Percentiles rank a stretch among this genome's conserved stretches.
These are phyloP conservation scores for Russula vinacea DNA, from an alignment of 768 basidiomycete genomes.

Conservation along the genomic window DNA sequence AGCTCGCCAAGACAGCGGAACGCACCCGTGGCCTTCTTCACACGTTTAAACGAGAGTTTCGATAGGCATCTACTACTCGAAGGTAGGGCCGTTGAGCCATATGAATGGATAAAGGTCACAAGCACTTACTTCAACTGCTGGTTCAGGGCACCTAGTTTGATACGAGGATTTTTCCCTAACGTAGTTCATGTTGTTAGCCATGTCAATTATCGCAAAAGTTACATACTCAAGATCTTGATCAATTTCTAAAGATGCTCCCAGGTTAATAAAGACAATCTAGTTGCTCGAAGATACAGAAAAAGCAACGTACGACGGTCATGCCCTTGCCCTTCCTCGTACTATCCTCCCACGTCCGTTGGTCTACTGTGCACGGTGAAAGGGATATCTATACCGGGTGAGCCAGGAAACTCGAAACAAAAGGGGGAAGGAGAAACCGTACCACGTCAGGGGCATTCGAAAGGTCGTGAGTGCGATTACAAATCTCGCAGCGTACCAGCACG, in stretches of 20 bases:
- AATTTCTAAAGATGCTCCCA: conserved; percentile 1
- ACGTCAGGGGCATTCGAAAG: conserved; percentile 10
- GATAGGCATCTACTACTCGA: conserved; percentile 1
- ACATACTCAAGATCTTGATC: conserved; percentile 7
- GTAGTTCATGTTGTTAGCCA: neutral
- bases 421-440: neutral
- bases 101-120: neutral
- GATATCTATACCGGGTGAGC: conserved; percentile 14
- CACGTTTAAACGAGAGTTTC: conserved; percentile 14
- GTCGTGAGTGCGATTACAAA: neutral
- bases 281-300: neutral
- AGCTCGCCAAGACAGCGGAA: neutral
- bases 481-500: neutral
- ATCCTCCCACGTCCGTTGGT: conserved; percentile 21
- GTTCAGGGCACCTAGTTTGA: conserved; percentile 10
- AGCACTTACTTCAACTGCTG: conserved; percentile 15
- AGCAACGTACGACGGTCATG: conserved; percentile 24
- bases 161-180: conserved; percentile 12
- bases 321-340: conserved; percentile 12
- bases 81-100: neutral
- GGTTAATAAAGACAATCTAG: neutral
- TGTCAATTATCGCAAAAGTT: neutral
- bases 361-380: conserved; percentile 18
- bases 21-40: neutral
- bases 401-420: neutral